These are phyloP conservation scores for Rhodotorula kratochvilovae DNA, from an alignment of 768 basidiomycete species.

Conservation along the genomic window DNA sequence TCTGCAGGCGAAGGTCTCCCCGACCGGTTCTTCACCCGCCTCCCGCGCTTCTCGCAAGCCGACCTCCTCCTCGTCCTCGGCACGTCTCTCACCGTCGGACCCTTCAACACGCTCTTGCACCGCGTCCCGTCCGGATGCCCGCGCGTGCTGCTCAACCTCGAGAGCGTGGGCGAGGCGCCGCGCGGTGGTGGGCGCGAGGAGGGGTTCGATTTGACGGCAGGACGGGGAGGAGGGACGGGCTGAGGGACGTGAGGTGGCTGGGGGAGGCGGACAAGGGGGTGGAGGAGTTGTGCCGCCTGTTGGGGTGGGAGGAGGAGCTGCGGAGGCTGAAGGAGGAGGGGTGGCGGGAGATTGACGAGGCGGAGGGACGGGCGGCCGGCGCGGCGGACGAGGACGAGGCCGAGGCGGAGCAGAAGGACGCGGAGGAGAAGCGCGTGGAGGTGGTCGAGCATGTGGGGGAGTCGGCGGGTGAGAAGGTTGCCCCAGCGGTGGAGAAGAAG, in stretches of 20 bases:
- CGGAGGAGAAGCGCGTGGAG: slow-evolving; percentile 5
- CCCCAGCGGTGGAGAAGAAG: not conserved
- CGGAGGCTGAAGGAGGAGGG: slow-evolving; percentile 3
- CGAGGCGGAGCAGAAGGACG: not conserved
- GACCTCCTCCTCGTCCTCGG: slow-evolving; percentile 88
- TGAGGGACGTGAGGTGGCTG: slow-evolving; percentile 24
- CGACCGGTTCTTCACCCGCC: slow-evolving; percentile 58
- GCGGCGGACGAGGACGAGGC: not conserved
- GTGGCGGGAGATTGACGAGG: slow-evolving; percentile 1
- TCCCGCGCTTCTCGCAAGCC: slow-evolving; percentile 58
- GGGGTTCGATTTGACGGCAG: slow-evolving; percentile 31
- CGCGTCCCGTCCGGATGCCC: slow-evolving; percentile 60
- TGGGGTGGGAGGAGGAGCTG: slow-evolving; percentile 22
- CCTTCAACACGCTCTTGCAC: slow-evolving; percentile 69
- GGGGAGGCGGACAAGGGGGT: slow-evolving; percentile 20
- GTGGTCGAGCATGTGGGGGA: not conserved
- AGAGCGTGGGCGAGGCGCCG: slow-evolving; percentile 60
- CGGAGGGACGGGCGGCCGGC: not conserved
- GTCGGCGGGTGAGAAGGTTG: not conserved
- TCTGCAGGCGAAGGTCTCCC: slow-evolving; percentile 59
- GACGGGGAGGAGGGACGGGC: not conserved
- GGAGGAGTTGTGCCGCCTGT: slow-evolving; percentile 12
- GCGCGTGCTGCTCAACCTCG: slow-evolving; percentile 83
- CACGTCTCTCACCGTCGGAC: slow-evolving; percentile 70
- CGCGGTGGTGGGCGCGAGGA: not conserved